Conservation (phyloP, 2,329 filamentous ascomycete genomes). For the Moelleriella libera region DNA sequence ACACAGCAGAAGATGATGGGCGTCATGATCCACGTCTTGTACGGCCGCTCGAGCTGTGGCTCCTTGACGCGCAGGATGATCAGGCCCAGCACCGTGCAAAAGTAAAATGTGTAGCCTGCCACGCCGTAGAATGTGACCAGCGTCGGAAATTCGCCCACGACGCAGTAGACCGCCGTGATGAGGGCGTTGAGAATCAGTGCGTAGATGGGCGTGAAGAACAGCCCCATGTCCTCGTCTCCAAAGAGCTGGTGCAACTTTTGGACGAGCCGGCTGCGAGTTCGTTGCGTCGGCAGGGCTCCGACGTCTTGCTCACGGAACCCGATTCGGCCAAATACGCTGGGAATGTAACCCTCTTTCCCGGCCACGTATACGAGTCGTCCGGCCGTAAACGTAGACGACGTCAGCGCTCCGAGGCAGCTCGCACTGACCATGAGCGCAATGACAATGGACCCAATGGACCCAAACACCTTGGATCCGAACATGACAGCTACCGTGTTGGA, state of each 20-base stretch:
- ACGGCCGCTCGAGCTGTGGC: constrained; percentile 76
- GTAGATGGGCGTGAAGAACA: constrained; percentile 90
- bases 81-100: constrained; percentile 82
- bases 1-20: constrained; percentile 98
- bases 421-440: constrained; percentile 82
- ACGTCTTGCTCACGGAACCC: constrained; percentile 43
- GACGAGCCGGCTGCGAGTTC: constrained; percentile 40
- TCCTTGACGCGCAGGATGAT: constrained; percentile 83
- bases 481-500: constrained; percentile 93
- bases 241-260: constrained; percentile 47
- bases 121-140: constrained; percentile 96
- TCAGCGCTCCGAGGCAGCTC: constrained; percentile 88
- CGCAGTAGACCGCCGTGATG: constrained; percentile 63
- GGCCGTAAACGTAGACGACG: constrained; percentile 86
- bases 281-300: constrained; percentile 24
- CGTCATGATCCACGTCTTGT: constrained; percentile 92
- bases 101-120: constrained; percentile 95
- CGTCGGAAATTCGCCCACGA: constrained; percentile 81
- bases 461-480: constrained; percentile 84
- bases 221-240: constrained; percentile 62
- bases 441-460: constrained; percentile 64
- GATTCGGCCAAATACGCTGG: constrained; percentile 67
- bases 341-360: constrained; percentile 89
- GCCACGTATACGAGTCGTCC: constrained; percentile 87
- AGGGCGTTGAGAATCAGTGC: constrained; percentile 71